These are phyloP conservation scores for Conticribra weissflogii DNA, from an alignment of 108 stramenopile genomes.

Conservation along the genomic window DNA sequence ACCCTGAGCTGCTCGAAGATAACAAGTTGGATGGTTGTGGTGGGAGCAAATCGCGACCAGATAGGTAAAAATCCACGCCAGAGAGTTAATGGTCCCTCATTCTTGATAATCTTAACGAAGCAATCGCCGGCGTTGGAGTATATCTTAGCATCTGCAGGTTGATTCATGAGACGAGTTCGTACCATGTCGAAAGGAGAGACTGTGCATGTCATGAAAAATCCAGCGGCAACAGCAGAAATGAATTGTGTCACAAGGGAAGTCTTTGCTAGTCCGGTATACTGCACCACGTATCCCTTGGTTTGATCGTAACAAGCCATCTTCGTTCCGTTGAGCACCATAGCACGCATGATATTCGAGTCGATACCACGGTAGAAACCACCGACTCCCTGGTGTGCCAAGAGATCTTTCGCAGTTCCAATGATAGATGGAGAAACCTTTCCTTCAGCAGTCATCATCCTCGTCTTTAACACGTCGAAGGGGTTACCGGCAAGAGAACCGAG, in stretches of 20 bases:
- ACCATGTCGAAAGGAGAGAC: slow-evolving; percentile 92
- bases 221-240: slow-evolving; percentile 80
- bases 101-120: slow-evolving; percentile 81
- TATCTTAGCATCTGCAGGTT: slow-evolving; percentile 88
- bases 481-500: slow-evolving; percentile 90
- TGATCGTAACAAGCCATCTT: slow-evolving; percentile 94
- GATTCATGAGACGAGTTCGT: slow-evolving; percentile 92
- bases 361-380: slow-evolving; percentile 94
- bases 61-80: slow-evolving; percentile 95
- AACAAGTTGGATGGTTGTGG: slow-evolving; percentile 88
- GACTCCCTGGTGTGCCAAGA: slow-evolving; percentile 77
- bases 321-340: slow-evolving; percentile 92
- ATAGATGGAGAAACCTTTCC: slow-evolving; percentile 71
- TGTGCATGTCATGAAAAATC: slow-evolving; percentile 95
- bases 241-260: slow-evolving; percentile 68
- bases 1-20: slow-evolving; percentile 88
- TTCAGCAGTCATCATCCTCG: slow-evolving; percentile 84
- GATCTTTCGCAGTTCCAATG: slow-evolving; percentile 62
- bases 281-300: slow-evolving; percentile 84
- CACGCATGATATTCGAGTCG: slow-evolving; percentile 90
- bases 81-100: slow-evolving; percentile 83
- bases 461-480: slow-evolving; percentile 93
- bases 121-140: slow-evolving; percentile 88
- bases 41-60: slow-evolving; percentile 93
- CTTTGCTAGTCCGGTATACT: slow-evolving; percentile 59